Base-by-base conservation (phyloP, 1,284 basidiomycete species). In the Trametes hirsuta region DNA sequence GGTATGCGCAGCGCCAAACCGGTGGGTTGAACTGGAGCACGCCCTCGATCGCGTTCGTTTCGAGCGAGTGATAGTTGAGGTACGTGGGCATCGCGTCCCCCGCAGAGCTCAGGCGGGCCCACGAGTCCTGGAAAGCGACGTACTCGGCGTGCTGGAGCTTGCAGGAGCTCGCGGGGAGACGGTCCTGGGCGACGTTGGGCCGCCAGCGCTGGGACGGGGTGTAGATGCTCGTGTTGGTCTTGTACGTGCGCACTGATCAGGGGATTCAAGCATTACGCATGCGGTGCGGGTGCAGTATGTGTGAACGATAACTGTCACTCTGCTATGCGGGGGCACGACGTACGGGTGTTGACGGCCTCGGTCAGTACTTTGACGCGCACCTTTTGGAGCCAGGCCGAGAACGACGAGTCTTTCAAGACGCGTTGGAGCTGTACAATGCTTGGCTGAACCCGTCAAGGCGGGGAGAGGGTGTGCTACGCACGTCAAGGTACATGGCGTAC, bases 41-140 rank as follows among this genome's bases (percentile, higher is more conserved):
- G 44, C 51, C 51, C 34, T 62, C 60, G 35, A 62, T 51, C 3
- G 55, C 55, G 52, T 53, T 62, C 18, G 60, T 62, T 51, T 62
- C 55, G 51, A 62, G 51, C 22, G 51, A 53, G 15, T 62, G 55
- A 37, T 57, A 57, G 42, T 58, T 62, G 41, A 58, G 41, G 22
- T 59, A 59, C 15, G 39, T 47, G 3, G 37, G n/a, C 3, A 58
- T 44, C n/a, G 44, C 25, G 22, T 35, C 37, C 36, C 49, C 49
- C 2, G 49, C 21, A 10, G 56, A 44, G 44, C n/a, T 41, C 12
- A 58, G 49, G 24, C 36, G 14, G 37, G 40, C 45, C 56, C 56
- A 58, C 6, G 44, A 40, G 18, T 58, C 36, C 24, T 52, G 35
- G 50, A 58, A 58, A 25, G 42, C 18, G 37, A 52, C 49, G 45